Evolutionary conservation across 1,284 basidiomycete species (phyloP).

Genomic region (Rhodotorula sp.): DNA sequence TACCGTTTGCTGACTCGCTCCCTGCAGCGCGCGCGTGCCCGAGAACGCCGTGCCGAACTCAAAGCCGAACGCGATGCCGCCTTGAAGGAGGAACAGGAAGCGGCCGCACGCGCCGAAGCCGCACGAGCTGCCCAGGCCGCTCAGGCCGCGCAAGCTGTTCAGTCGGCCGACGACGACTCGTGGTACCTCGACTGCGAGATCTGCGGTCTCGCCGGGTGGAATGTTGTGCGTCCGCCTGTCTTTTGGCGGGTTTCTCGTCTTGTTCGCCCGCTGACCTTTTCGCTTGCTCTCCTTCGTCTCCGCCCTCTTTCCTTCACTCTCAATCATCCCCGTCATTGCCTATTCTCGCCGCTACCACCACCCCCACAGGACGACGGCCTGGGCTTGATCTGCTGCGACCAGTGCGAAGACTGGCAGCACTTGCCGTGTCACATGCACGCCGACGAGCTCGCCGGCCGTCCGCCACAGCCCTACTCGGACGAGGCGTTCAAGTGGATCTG

Average conservation of each 20-base stretch:
- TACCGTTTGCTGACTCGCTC: not conserved
- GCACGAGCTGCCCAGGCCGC: not conserved
- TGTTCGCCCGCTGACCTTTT: not conserved
- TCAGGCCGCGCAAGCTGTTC: slow-evolving; percentile 24
- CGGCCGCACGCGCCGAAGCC: not conserved
- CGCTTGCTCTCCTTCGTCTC: not conserved
- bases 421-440: slow-evolving; percentile 48
- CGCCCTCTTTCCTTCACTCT: not conserved
- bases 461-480: slow-evolving; percentile 36
- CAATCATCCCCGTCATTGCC: no score
- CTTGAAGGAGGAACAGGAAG: slow-evolving; percentile 12
- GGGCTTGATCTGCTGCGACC: slow-evolving; percentile 73
- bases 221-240: slow-evolving; percentile 57
- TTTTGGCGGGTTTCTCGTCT: slow-evolving; percentile 13
- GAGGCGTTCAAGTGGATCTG: slow-evolving; percentile 37
- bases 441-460: slow-evolving; percentile 41
- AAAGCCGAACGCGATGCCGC: slow-evolving; percentile 57
- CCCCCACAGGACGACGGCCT: slow-evolving; percentile 64
- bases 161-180: slow-evolving; percentile 49
- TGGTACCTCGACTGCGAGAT: slow-evolving; percentile 85
- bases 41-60: slow-evolving; percentile 42
- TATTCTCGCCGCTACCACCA: slow-evolving; percentile 11
- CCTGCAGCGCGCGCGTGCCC: slow-evolving; percentile 9
- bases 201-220: slow-evolving; percentile 66
- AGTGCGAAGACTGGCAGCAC: slow-evolving; percentile 67